A percentile compares a stretch with the other conserved stretches of the same genome.
phyloP scores from a whole-genome alignment of 2,329 filamentous ascomycete species.

The Raffaelea arxii region DNA sequence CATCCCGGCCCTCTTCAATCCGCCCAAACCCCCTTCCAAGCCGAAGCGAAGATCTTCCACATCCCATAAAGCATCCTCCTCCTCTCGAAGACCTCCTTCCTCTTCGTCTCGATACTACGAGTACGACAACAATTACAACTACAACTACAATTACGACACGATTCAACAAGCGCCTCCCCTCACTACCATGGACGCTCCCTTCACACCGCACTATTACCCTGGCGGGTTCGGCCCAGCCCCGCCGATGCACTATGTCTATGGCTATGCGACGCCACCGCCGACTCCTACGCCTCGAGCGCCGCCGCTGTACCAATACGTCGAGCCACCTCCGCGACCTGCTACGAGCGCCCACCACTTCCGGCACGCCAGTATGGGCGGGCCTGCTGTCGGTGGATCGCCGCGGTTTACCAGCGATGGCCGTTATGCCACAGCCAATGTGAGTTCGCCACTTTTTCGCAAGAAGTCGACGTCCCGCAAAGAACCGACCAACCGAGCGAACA shows the following conservation, averaged over 20 bases:
- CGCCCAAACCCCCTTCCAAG: conserved; percentile 9
- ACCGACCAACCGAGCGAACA: conserved; percentile 3
- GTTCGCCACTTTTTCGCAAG: conserved; percentile 31
- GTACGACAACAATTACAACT: conserved; percentile 2
- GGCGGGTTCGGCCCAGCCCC: conserved; percentile 18
- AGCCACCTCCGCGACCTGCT: conserved; percentile 35
- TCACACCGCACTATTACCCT: neutral
- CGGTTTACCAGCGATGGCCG: conserved; percentile 53
- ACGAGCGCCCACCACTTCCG: conserved; percentile 40
- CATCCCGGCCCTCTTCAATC: conserved; percentile 11
- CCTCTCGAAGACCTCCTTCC: conserved; percentile 4
- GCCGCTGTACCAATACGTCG: conserved; percentile 31
- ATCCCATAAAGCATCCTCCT: conserved; percentile 1
- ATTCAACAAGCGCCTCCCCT: neutral
- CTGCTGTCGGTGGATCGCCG: conserved; percentile 19
- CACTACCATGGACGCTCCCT: neutral
- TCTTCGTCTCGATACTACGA: neutral
- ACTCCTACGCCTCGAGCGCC: conserved; percentile 48
- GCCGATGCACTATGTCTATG: conserved; percentile 37
- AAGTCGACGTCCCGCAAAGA: neutral
- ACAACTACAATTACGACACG: neutral
- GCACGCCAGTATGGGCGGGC: conserved; percentile 13
- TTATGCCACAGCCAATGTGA: conserved; percentile 59
- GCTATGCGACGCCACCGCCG: conserved; percentile 44
- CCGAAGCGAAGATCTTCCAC: conserved; percentile 2